Evolutionary conservation across 352 stramenopile species (phyloP).

Genomic region (Plasmopara halstedii): DNA sequence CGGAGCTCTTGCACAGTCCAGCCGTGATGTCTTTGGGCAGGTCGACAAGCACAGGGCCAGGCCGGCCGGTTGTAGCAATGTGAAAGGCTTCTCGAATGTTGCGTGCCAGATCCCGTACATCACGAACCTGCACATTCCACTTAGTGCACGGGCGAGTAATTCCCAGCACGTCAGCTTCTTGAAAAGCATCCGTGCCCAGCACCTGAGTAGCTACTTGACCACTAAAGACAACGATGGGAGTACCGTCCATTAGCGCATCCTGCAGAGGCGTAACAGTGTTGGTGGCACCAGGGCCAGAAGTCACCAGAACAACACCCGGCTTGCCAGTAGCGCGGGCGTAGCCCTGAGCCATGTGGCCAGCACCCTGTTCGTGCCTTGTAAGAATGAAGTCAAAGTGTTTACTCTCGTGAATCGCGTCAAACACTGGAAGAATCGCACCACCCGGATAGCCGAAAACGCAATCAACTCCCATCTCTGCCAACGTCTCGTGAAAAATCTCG

Average conservation of each 20-base stretch:
- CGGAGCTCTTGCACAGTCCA: constrained; percentile 60
- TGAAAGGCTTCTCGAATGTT: constrained; percentile 95
- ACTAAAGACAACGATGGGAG: constrained; percentile 91
- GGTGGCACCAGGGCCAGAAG: constrained; percentile 89
- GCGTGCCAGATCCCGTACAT: constrained; percentile 91
- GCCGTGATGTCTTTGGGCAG: constrained; percentile 93
- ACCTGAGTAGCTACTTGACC: constrained; percentile 91
- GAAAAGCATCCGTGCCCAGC: constrained; percentile 89
- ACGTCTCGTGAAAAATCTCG: constrained; percentile 92
- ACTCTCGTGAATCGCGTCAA: constrained; percentile 92
- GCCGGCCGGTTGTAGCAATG: constrained; percentile 89
- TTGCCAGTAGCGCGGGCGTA: constrained; percentile 80
- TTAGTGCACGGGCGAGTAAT: constrained; percentile 91
- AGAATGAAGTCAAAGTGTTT: constrained; percentile 78
- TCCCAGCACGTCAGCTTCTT: constrained; percentile 81
- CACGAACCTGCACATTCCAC: constrained; percentile 95
- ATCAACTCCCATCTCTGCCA: constrained; percentile 85
- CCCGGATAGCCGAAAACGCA: constrained; percentile 93
- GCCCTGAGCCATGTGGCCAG: constrained; percentile 81
- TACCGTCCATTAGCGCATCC: constrained; percentile 93
- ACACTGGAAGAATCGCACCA: constrained; percentile 90
- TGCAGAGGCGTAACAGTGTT: constrained; percentile 93
- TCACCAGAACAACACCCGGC: constrained; percentile 90
- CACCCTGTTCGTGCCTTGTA: constrained; percentile 75
- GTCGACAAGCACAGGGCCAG: constrained; percentile 92